Evolutionary conservation across 495 filamentous ascomycete species (phyloP).

Genomic region (Penicillium coprophilum): DNA sequence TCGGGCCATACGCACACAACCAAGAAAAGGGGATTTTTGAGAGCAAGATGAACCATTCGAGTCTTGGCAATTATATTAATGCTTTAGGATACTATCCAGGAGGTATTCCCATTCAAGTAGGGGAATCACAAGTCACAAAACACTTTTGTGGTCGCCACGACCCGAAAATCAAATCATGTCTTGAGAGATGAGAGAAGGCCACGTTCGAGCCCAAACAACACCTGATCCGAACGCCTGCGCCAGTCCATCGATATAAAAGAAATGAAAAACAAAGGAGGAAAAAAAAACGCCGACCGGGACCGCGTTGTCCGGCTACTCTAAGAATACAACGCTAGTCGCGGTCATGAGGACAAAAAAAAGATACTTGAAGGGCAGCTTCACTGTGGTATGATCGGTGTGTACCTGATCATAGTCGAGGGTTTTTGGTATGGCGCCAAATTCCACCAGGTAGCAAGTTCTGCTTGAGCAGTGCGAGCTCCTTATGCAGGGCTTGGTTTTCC

Average conservation of each 20-base stretch:
- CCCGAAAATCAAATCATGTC: slow-evolving; percentile 17
- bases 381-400: slow-evolving; percentile 5
- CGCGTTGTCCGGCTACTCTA: slow-evolving; percentile 16
- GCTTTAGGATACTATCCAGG: slow-evolving; percentile 23
- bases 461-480: slow-evolving; percentile 40
- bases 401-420: slow-evolving; percentile 15
- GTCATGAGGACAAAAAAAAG: slow-evolving; percentile 16
- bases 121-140: slow-evolving; percentile 23
- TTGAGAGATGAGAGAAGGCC: slow-evolving; percentile 23
- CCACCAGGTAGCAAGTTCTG: slow-evolving; percentile 36
- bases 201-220: slow-evolving; percentile 6
- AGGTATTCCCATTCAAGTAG: slow-evolving; percentile 1
- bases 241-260: neutral
- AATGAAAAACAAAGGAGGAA: neutral
- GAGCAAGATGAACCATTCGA: slow-evolving; percentile 20
- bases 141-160: slow-evolving; percentile 34
- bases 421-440: slow-evolving; percentile 31
- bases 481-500: slow-evolving; percentile 40
- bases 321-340: slow-evolving; percentile 21
- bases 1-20: slow-evolving; percentile 1
- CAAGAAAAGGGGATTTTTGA: neutral
- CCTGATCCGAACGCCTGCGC: slow-evolving; percentile 4
- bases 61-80: slow-evolving; percentile 34
- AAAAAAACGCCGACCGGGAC: slow-evolving; percentile 8
- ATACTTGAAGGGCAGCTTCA: slow-evolving; percentile 1